Evolutionary conservation across 257 asterid species (phyloP).

Genomic region (Solanum pimpinellifolium): DNA sequence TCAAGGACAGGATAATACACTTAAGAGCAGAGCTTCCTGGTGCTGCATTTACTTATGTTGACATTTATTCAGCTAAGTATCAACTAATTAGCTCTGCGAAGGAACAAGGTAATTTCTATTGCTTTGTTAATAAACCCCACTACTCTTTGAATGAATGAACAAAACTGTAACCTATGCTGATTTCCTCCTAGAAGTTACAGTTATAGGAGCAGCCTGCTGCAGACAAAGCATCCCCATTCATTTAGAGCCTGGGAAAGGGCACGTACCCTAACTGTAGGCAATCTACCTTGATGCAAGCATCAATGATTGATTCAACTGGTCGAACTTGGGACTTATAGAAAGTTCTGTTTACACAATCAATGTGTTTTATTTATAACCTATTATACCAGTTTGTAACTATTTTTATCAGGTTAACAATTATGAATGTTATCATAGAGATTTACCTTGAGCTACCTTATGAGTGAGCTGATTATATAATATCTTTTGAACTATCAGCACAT

Average conservation of each 20-base stretch:
- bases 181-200: background rate
- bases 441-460: background rate
- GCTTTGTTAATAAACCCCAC: background rate
- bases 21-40: slow-evolving; percentile 8
- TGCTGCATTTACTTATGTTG: slow-evolving; percentile 29
- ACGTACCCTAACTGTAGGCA: background rate
- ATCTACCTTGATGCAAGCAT: background rate
- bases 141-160: background rate
- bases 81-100: slow-evolving; percentile 1
- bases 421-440: background rate
- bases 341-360: background rate
- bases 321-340: background rate
- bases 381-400: background rate
- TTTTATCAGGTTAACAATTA: background rate
- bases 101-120: background rate
- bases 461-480: background rate
- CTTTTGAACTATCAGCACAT: background rate
- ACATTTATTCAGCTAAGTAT: slow-evolving; percentile 21
- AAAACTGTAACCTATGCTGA: background rate
- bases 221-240: background rate
- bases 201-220: background rate
- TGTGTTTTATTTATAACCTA: background rate
- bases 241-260: background rate
- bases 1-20: slow-evolving; percentile 8
- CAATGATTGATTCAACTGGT: background rate